phyloP scores from a whole-genome alignment of 345 rosid genomes.

The Populus euphratica region DNA sequence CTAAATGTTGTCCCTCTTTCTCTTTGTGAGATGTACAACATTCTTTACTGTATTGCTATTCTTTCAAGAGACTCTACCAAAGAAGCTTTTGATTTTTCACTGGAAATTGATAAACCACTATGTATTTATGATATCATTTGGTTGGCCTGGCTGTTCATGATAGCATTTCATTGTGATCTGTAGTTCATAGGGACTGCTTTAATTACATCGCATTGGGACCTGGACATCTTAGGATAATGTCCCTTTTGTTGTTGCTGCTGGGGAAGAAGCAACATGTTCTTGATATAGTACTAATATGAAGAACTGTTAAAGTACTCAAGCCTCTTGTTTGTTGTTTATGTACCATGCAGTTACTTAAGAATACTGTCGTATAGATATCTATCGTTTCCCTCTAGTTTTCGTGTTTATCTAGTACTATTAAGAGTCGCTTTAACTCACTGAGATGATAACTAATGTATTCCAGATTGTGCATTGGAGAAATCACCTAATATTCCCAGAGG shows the following conservation, averaged over 20 bases:
- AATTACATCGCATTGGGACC: too few relatives aligned
- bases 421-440: background rate
- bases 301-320: too few relatives aligned
- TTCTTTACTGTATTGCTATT: background rate
- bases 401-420: background rate
- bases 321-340: too few relatives aligned
- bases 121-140: background rate
- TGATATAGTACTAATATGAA: too few relatives aligned
- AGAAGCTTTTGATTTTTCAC: background rate
- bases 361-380: too few relatives aligned
- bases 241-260: too few relatives aligned
- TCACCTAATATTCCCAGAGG: constrained; percentile 78
- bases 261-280: too few relatives aligned
- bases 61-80: background rate
- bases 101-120: background rate
- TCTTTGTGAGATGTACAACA: background rate
- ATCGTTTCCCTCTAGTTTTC: background rate
- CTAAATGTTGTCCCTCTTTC: background rate
- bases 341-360: too few relatives aligned
- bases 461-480: constrained; percentile 89
- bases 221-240: too few relatives aligned
- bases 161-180: too few relatives aligned
- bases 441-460: constrained; percentile 10
- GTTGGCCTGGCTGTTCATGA: too few relatives aligned
- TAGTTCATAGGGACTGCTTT: too few relatives aligned